Base-by-base conservation (phyloP, 257 asterid genomes). In the Paulownia fortunei region DNA sequence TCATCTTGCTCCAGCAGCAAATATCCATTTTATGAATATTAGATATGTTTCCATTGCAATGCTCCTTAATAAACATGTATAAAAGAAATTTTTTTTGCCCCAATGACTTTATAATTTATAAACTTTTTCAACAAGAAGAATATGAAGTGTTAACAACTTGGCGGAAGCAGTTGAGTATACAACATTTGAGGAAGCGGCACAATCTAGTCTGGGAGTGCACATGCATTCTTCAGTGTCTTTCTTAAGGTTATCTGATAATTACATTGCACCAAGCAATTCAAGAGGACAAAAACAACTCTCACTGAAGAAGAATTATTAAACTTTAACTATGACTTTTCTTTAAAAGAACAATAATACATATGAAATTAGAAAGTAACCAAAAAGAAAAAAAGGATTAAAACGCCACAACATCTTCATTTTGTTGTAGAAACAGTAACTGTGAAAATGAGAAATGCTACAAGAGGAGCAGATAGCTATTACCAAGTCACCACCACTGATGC, bases 401-500 rank as follows among this genome's bases (percentile, higher is more conserved):
- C 60, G 70, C 76, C 70, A 83, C 70, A 80, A 64, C 73, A 81
- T 73, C 69, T 81, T 81, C 76, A 62, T 76, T 59, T 76, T 72
- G 76, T 79, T 64, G 83, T 80, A 78, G 79, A 79, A 71, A 78
- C 30, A 56, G 46, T 49, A 72, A 54, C 55, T 52, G 51, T 44
- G 54, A 63, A 24, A 58, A 69, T 49, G 56, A 49, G 59, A 55
- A 69, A 72, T 54, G 30, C 61, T 68, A 84, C 76, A 81, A 42
- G 5, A 34, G 12, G 37, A 52, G 7, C 21, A 60, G 55, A 67
- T 67, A 60, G 60, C 86, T 83, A 61, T 79, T 86, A 81, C 85
- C 84, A 37, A n/a, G 63, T 91, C 86, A 94, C 96, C 96, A 94
- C 98, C 99, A 93, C 62, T 95, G 98, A 85, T 95, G 99, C 69